A percentile compares a stretch with the other conserved stretches of the same genome.
Conservation (phyloP, 2,329 filamentous ascomycete species). For the Talaromyces amestolkiae region DNA sequence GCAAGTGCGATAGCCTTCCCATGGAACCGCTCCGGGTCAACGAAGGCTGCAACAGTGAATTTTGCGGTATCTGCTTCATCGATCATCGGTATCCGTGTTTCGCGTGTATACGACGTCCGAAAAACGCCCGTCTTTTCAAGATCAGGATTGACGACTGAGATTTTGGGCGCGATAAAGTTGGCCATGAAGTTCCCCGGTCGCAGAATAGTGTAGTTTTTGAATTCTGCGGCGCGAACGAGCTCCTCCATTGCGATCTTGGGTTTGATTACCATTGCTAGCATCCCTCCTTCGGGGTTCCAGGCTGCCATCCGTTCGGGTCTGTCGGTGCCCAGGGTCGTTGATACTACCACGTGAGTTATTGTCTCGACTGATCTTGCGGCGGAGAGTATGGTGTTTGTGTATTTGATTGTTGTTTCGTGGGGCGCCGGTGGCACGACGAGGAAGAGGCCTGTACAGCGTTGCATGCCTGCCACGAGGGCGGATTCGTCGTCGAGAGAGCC, state of each 20-base stretch:
- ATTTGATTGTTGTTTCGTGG: constrained; percentile 24
- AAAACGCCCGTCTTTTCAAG: constrained; percentile 42
- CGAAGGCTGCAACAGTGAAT: constrained; percentile 46
- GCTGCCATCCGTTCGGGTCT: constrained; percentile 29
- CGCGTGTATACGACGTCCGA: constrained; percentile 35
- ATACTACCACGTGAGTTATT: constrained; percentile 34
- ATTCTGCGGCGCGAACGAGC: constrained; percentile 36
- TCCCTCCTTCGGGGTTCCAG: constrained; percentile 26
- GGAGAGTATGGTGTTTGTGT: constrained; percentile 28
- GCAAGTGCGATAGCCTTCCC: constrained; percentile 43
- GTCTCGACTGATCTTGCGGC: constrained; percentile 29
- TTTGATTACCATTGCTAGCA: constrained; percentile 32
- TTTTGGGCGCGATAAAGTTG: constrained; percentile 49
- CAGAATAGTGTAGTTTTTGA: constrained; percentile 50
- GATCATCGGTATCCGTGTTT: constrained; percentile 44
- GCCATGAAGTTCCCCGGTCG: constrained; percentile 54
- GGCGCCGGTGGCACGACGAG: constrained; percentile 26
- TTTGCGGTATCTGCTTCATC: constrained; percentile 50
- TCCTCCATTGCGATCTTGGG: constrained; percentile 47
- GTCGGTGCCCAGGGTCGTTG: constrained; percentile 30
- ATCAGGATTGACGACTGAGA: constrained; percentile 38
- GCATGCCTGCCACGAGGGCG: constrained; percentile 29
- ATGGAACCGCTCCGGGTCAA: constrained; percentile 43
- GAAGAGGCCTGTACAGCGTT: constrained; percentile 32
- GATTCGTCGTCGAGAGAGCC: constrained; percentile 33